These are phyloP conservation scores for Comarum palustre DNA, from an alignment of 306 rosid genomes.

Conservation along the genomic window DNA sequence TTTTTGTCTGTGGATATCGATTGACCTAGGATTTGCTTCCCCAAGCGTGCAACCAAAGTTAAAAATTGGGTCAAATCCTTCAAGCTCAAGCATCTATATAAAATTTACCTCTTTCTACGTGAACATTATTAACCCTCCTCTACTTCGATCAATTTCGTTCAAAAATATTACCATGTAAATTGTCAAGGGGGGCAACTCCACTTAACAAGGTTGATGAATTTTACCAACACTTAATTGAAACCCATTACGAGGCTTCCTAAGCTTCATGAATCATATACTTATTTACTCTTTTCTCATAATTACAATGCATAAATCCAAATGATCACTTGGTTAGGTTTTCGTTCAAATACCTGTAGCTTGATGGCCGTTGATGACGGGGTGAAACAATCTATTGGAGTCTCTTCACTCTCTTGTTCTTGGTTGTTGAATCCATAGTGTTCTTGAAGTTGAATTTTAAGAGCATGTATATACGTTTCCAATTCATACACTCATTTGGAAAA, in stretches of 20 bases:
- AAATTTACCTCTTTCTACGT: constrained; percentile 46
- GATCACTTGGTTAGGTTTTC: background rate
- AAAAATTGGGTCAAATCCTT: constrained; percentile 48
- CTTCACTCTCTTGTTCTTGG: background rate
- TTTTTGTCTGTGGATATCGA: constrained; percentile 64
- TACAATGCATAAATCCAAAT: background rate
- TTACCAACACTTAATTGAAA: constrained; percentile 10
- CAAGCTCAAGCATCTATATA: constrained; percentile 44
- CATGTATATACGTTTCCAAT: background rate
- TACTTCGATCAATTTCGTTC: constrained; percentile 15
- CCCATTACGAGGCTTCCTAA: constrained; percentile 12
- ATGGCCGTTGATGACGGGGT: background rate
- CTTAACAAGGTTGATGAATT: constrained; percentile 1
- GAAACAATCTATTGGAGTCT: background rate
- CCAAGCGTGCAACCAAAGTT: constrained; percentile 66
- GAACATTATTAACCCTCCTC: constrained; percentile 44
- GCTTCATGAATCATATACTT: constrained; percentile 8
- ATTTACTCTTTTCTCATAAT: background rate
- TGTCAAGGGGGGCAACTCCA: constrained; percentile 11
- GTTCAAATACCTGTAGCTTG: background rate
- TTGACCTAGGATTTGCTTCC: constrained; percentile 66
- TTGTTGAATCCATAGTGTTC: background rate
- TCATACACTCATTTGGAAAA: background rate
- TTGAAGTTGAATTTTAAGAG: background rate
- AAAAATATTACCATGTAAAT: constrained; percentile 3